These are phyloP conservation scores for Pestalotiopsis sp. DNA, from an alignment of 2,329 filamentous ascomycete genomes.

Conservation along the genomic window DNA sequence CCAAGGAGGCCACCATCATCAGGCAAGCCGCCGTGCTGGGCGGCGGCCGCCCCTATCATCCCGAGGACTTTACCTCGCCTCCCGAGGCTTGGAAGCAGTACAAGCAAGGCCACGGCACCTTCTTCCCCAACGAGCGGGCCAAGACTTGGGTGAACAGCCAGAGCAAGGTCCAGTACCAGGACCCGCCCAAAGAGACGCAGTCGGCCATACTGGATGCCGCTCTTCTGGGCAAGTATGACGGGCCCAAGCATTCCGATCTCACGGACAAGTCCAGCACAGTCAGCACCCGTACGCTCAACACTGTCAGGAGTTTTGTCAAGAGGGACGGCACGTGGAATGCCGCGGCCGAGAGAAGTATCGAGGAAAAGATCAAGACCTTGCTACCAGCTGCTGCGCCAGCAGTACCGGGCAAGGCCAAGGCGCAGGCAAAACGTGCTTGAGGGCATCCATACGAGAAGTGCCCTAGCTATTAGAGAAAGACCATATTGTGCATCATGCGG, in stretches of 20 bases:
- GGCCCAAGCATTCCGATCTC: slow-evolving; percentile 29
- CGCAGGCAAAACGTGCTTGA: slow-evolving; percentile 20
- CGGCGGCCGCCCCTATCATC: slow-evolving; percentile 36
- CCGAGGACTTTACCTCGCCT: slow-evolving; percentile 20
- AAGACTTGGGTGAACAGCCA: slow-evolving; percentile 25
- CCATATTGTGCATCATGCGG: slow-evolving; percentile 22
- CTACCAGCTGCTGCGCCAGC: slow-evolving; percentile 16
- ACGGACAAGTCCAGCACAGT: slow-evolving; percentile 32
- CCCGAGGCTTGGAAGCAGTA: slow-evolving; percentile 27
- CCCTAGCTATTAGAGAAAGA: background rate
- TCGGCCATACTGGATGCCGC: slow-evolving; percentile 37
- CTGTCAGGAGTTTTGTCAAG: slow-evolving; percentile 38
- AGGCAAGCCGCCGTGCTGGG: slow-evolving; percentile 42
- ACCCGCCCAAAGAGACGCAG: slow-evolving; percentile 26
- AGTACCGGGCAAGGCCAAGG: slow-evolving; percentile 5
- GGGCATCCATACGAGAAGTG: background rate
- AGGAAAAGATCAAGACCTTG: slow-evolving; percentile 30
- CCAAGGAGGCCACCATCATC: slow-evolving; percentile 35
- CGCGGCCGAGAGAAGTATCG: slow-evolving; percentile 24
- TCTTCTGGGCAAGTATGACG: slow-evolving; percentile 40
- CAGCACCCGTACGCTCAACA: slow-evolving; percentile 24
- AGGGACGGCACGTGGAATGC: slow-evolving; percentile 34
- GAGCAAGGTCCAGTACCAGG: slow-evolving; percentile 18
- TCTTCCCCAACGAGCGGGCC: slow-evolving; percentile 38
- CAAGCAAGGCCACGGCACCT: slow-evolving; percentile 34